These are phyloP conservation scores for Citrus unshiu DNA, from an alignment of 345 rosid species.

Conservation along the genomic window DNA sequence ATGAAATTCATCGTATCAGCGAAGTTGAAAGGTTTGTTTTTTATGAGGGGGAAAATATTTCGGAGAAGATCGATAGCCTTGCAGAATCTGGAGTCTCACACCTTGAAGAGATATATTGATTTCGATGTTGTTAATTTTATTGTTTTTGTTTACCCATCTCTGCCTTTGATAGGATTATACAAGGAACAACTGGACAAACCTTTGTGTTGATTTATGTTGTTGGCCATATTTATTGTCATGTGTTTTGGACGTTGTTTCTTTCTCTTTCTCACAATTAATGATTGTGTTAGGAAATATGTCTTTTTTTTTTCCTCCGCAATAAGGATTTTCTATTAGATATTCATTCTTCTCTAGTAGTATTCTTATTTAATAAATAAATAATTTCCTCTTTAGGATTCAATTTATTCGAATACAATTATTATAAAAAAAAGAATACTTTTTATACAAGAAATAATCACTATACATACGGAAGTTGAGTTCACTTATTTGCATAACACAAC, in stretches of 20 bases:
- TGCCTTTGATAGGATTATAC: neutral
- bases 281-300: too few relatives aligned
- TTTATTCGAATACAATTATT: too few relatives aligned
- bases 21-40: neutral
- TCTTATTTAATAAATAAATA: too few relatives aligned
- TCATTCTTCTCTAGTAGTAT: too few relatives aligned
- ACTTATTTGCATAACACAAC: too few relatives aligned
- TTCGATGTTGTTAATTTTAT: neutral
- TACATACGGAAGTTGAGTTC: too few relatives aligned
- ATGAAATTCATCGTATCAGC: neutral
- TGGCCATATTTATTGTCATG: neutral
- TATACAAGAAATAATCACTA: too few relatives aligned
- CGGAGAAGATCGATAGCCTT: neutral
- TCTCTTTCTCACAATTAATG: neutral
- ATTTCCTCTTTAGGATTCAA: too few relatives aligned
- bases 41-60: neutral
- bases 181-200: neutral
- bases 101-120: neutral
- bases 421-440: too few relatives aligned
- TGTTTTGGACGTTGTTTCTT: neutral
- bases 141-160: neutral
- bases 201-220: neutral
- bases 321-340: too few relatives aligned
- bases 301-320: too few relatives aligned
- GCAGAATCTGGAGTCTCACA: neutral